Evolutionary conservation across 768 basidiomycete genomes (phyloP), one percentile per base, ranked within the genome.

Genomic region (Cyclocybe aegerita): DNA sequence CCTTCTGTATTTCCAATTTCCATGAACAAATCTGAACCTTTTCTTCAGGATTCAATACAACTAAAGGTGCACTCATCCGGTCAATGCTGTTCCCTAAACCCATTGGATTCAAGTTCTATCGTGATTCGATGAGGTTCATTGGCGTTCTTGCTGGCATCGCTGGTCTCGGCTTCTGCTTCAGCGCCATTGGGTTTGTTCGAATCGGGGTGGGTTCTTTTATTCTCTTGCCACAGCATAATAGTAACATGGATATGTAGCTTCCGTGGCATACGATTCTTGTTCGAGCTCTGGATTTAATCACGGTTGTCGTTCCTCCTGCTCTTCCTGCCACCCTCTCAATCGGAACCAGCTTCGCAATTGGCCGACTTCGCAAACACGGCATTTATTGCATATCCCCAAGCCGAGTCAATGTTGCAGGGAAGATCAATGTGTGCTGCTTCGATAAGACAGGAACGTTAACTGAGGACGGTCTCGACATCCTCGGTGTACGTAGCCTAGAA

Each of bases 21-120:
- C 15, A 34, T 11, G 48, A 32, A 38, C 37, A 29, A 17, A 16
- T 8, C 12, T 53, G 45, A 33, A 16, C 12, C 9, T 40, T 16
- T 30, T 43, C 38, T 37, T 37, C 36, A 86, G 88, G 91, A 1
- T 98, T 98, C 71, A 93, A 90, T 65, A 99, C 97, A 1, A 99
- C 97, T 4, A 98, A 98, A 70, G 97, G 97, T 12, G 90, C 96
- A 0, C 74, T 99, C 16, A 83, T 98, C 16, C 81, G 97, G 16
- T 98, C 96, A 0, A 99, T 99, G 96, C 76, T 99, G 11, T 99
- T 95, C 72, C 97, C 97, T 0, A 98, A 97, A 63, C 95, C 96
- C 0, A 94, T 97, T 54, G 96, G 94, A 0, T 99, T 99, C 82
- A 97, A 97, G 67, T 98, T 99, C 71, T 98, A 98, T 70, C 85